Conservation (phyloP, 2,329 filamentous ascomycete genomes). For the Plectosphaerella sp. region DNA sequence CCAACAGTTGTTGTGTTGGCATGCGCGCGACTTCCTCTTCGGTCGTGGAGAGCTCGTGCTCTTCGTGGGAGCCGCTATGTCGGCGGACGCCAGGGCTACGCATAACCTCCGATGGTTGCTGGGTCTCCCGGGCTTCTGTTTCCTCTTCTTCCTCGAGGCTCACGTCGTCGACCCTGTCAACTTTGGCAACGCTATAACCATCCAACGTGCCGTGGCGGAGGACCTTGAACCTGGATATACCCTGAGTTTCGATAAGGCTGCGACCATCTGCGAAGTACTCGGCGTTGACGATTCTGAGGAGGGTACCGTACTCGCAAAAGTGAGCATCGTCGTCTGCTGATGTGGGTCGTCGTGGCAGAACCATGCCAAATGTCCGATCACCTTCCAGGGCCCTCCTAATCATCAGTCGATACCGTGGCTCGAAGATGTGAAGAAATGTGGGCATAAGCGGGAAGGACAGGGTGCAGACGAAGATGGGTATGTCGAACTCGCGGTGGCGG, state of each 20-base stretch:
- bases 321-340: conserved; percentile 16
- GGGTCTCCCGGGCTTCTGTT: conserved; percentile 65
- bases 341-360: conserved; percentile 60
- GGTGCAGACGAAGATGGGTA: conserved; percentile 77
- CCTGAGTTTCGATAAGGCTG: conserved; percentile 74
- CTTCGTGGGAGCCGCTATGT: conserved; percentile 5
- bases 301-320: conserved; percentile 73
- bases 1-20: conserved; percentile 67
- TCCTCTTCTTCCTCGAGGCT: conserved; percentile 74
- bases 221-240: conserved; percentile 73
- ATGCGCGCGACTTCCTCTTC: conserved; percentile 43
- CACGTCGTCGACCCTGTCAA: conserved; percentile 79
- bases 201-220: conserved; percentile 61
- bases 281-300: conserved; percentile 70
- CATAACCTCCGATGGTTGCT: background rate
- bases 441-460: conserved; percentile 78
- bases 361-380: conserved; percentile 78
- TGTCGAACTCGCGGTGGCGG: conserved; percentile 51
- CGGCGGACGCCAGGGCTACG: conserved; percentile 3
- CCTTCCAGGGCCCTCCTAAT: conserved; percentile 72
- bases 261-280: conserved; percentile 75
- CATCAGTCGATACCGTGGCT: conserved; percentile 89
- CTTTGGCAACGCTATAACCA: conserved; percentile 72
- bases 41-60: background rate
- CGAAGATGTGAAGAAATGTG: conserved; percentile 86